These are phyloP conservation scores for Phytophthora ohioensis DNA, from an alignment of 352 stramenopile species.

Conservation along the genomic window DNA sequence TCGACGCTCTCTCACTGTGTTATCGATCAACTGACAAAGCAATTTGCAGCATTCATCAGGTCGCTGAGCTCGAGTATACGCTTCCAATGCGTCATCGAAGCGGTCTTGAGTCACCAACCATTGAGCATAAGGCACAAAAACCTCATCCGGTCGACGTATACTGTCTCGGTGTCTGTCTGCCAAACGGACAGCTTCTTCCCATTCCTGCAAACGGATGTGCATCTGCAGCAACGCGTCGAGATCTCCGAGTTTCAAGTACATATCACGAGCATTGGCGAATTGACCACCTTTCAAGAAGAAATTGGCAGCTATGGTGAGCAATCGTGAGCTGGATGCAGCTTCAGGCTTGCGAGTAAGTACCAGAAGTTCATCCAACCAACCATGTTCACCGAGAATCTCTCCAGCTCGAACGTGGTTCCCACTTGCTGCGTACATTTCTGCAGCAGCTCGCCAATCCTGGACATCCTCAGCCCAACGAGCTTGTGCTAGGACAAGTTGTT, in stretches of 20 bases:
- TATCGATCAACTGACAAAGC: constrained; percentile 91
- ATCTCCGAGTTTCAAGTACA: constrained; percentile 87
- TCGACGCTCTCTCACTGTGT: constrained; percentile 85
- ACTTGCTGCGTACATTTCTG: constrained; percentile 92
- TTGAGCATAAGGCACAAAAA: constrained; percentile 94
- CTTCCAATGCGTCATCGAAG: constrained; percentile 94
- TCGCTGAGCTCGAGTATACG: constrained; percentile 85
- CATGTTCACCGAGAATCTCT: constrained; percentile 87
- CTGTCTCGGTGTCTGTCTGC: constrained; percentile 83
- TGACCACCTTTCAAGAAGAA: constrained; percentile 82
- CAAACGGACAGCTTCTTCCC: constrained; percentile 93
- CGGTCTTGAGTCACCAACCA: constrained; percentile 93
- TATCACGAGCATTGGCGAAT: constrained; percentile 79
- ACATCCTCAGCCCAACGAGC: constrained; percentile 94
- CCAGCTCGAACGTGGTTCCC: constrained; percentile 85
- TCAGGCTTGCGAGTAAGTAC: constrained; percentile 77
- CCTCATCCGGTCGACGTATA: constrained; percentile 85
- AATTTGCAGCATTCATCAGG: constrained; percentile 87
- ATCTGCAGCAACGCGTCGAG: constrained; percentile 89
- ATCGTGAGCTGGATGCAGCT: constrained; percentile 38
- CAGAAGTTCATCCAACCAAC: constrained; percentile 89
- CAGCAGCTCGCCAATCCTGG: constrained; percentile 91
- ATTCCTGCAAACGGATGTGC: constrained; percentile 92
- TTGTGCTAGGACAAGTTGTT: constrained; percentile 91
- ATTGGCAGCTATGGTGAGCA: constrained; percentile 66